These are phyloP conservation scores for Anacardium occidentale DNA, from an alignment of 345 rosid genomes.

Conservation along the genomic window DNA sequence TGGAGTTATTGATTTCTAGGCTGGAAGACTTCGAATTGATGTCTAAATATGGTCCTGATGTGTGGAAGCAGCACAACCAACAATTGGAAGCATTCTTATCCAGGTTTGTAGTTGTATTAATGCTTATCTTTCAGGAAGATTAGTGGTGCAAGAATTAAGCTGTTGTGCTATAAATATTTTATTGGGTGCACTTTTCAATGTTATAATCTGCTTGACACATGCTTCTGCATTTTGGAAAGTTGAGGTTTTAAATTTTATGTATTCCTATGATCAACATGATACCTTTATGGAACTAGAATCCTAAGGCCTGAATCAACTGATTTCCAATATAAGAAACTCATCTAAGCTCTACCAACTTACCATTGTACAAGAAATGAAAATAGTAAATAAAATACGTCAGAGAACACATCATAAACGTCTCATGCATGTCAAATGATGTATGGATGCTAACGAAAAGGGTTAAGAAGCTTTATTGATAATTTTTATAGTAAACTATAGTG, in stretches of 20 bases:
- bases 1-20: constrained; percentile 41
- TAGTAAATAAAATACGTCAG: too few relatives aligned
- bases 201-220: background rate
- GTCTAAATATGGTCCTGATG: constrained; percentile 78
- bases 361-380: background rate
- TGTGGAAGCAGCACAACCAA: constrained; percentile 77
- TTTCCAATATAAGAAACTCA: background rate
- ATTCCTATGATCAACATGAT: background rate
- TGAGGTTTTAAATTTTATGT: background rate
- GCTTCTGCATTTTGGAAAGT: background rate
- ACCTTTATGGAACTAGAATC: background rate
- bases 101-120: constrained; percentile 42
- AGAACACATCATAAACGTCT: too few relatives aligned
- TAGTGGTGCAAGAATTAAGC: background rate
- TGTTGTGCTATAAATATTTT: background rate
- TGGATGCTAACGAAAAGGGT: too few relatives aligned
- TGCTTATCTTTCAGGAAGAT: background rate
- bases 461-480: too few relatives aligned
- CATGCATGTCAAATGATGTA: background rate
- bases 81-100: constrained; percentile 61
- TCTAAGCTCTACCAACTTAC: too few relatives aligned
- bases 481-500: background rate
- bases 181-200: constrained; percentile 4
- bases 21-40: constrained; percentile 88
- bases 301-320: background rate